These are phyloP conservation scores for Venturia aucupariae DNA, from an alignment of 2,329 filamentous ascomycete genomes.

Conservation along the genomic window DNA sequence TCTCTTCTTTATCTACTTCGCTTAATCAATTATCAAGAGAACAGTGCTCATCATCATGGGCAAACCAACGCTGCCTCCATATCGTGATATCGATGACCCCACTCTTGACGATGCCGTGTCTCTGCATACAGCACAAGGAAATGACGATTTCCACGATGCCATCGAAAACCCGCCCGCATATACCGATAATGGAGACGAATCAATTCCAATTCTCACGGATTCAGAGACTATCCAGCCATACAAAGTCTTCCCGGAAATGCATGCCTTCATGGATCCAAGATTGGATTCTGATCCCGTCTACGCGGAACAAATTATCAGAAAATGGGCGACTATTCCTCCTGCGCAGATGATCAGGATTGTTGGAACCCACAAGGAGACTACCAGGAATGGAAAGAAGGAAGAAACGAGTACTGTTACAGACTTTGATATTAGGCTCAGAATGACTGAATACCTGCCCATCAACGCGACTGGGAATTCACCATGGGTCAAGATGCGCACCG, in stretches of 20 bases:
- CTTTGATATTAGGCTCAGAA: conserved; percentile 29
- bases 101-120: conserved; percentile 26
- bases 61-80: conserved; percentile 21
- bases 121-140: conserved; percentile 30
- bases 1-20: neutral
- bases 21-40: neutral
- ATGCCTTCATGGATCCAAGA: conserved; percentile 23
- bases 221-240: conserved; percentile 6
- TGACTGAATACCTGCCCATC: conserved; percentile 23
- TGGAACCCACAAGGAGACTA: conserved; percentile 29
- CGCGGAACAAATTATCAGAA: conserved; percentile 24
- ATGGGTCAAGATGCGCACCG: conserved; percentile 32
- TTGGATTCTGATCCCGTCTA: conserved; percentile 26
- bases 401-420: conserved; percentile 28
- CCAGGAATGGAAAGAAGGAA: conserved; percentile 27
- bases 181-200: conserved; percentile 16
- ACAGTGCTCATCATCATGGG: conserved; percentile 21
- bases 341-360: conserved; percentile 28
- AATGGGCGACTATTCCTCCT: conserved; percentile 23
- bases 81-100: conserved; percentile 24
- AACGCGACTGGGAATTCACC: conserved; percentile 19
- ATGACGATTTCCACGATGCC: conserved; percentile 28
- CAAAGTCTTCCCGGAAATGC: conserved; percentile 9
- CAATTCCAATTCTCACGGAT: neutral
- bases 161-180: conserved; percentile 31